Evolutionary conservation across 148 eudicot genomes (phyloP).

Genomic region (Diospyros kaki): DNA sequence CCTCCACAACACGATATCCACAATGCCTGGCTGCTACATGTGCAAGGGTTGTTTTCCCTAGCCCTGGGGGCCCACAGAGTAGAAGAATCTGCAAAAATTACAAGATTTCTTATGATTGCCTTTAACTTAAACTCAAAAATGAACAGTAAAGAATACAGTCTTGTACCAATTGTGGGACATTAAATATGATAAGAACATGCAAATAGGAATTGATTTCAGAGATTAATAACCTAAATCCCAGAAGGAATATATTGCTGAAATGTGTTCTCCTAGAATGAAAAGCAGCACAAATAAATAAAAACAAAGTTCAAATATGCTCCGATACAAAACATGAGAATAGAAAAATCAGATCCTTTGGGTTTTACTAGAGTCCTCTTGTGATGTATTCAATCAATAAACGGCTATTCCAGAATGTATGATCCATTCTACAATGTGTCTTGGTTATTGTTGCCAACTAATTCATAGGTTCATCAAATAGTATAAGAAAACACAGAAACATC

Average conservation of each 20-base stretch:
- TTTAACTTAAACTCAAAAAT: not conserved
- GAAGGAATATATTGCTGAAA: too few species aligned
- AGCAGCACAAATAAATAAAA: too few species aligned
- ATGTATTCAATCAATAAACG: not conserved
- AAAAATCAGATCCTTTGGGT: not conserved
- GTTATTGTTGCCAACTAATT: not conserved
- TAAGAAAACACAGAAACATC: too few species aligned
- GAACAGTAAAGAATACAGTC: not conserved
- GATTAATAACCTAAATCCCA: not conserved
- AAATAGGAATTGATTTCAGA: not conserved
- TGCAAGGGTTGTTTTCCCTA: slow-evolving; percentile 98
- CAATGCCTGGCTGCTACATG: slow-evolving; percentile 96
- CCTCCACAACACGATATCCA: slow-evolving; percentile 98
- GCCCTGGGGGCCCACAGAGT: slow-evolving; percentile 97
- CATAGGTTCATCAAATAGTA: too few species aligned
- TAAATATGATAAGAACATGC: not conserved
- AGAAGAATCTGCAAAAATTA: slow-evolving; percentile 65
- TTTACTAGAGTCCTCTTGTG: not conserved
- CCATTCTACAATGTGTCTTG: slow-evolving; percentile 1
- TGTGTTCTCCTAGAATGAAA: too few species aligned
- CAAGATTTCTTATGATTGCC: slow-evolving; percentile 1
- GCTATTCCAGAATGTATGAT: not conserved
- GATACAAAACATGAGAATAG: too few species aligned
- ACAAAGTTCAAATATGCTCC: too few species aligned
- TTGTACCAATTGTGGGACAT: not conserved